A percentile compares a stretch with the other conserved stretches of the same genome.
These are phyloP conservation scores for Populus trichocarpa DNA, from an alignment of 441 rosid species.

Conservation along the genomic window DNA sequence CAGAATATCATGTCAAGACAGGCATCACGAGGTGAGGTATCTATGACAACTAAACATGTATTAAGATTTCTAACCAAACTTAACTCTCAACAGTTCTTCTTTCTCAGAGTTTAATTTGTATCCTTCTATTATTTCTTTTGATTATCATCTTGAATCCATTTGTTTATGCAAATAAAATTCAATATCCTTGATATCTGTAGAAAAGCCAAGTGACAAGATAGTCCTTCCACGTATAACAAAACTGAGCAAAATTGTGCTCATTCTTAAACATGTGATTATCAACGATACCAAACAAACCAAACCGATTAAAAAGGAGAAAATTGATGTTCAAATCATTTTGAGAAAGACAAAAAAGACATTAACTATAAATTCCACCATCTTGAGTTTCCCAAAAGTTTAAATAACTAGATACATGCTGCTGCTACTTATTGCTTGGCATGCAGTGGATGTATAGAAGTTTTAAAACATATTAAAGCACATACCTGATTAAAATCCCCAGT, in stretches of 20 bases:
- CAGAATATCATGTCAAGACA: background rate
- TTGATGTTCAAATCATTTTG: background rate
- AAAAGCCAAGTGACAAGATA: background rate
- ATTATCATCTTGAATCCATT: conserved; percentile 3
- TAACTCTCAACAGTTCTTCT: background rate
- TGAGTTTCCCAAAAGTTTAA: background rate
- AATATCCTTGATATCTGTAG: background rate
- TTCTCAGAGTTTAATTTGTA: background rate
- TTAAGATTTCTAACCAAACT: background rate
- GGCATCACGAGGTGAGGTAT: background rate
- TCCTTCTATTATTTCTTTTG: background rate
- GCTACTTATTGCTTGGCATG: background rate
- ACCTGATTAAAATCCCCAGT: conserved; percentile 96
- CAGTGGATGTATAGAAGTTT: conserved; percentile 3
- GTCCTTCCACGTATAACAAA: background rate
- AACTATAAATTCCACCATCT: conserved; percentile 2
- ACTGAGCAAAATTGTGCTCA: background rate
- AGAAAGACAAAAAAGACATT: background rate
- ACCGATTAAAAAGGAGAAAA: background rate
- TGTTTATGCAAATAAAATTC: background rate
- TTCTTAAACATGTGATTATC: background rate
- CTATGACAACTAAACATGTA: background rate
- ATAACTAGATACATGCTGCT: background rate
- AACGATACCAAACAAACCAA: background rate
- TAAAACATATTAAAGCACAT: conserved; percentile 20